Base-by-base conservation (phyloP, 1,139 yeast species). In the Geotrichum bryndzae region DNA sequence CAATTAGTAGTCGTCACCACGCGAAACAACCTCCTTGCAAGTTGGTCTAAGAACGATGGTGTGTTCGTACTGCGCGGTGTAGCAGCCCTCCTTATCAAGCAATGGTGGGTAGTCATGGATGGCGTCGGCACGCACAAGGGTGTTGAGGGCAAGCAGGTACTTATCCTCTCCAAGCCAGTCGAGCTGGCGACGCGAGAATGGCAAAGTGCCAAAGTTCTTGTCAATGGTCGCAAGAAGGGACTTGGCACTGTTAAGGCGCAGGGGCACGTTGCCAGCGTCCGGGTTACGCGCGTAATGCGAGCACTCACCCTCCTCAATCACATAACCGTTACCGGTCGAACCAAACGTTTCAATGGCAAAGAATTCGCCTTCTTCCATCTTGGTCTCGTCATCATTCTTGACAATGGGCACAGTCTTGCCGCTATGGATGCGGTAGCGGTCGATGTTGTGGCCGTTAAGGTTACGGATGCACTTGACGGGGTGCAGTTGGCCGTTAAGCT, bases 271-370 rank as follows among this genome's bases (percentile, higher is more conserved):
- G 67, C 77, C 79, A 72, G 76, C 80, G 59, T 82, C 86, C 35
- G 76, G 74, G 68, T 80, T 83, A 69, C 84, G 78, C 48, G 96
- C 92, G 73, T 94, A 94, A 77, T 94, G 99, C 11, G 97, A 91
- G 70, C 94, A 87, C 75, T 95, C 99, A 56, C 99, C 99, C 65
- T 86, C 88, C 27, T 85, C 80, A 59, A 86, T 78, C 50, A 94
- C 99, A 69, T 86, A 87, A 33, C 98, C 99, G 66, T 88, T 84
- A 65, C 99, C 99, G 1, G 99, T 94, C 53, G 97, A 84, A 5
- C 99, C 99, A 71, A 94, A 94, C 2, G 99, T 94, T 76, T 94
- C 99, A 71, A 95, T 92, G 62, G 99, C 99, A 80, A 90, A 94
- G 2, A 91, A 87, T 74, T 94, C 99, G 65, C 97, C 97, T 78